A percentile compares a stretch with the other conserved stretches of the same genome.
These are phyloP conservation scores for Microbotryum silenes-acaulis DNA, from an alignment of 1,284 basidiomycete species.

Conservation along the genomic window DNA sequence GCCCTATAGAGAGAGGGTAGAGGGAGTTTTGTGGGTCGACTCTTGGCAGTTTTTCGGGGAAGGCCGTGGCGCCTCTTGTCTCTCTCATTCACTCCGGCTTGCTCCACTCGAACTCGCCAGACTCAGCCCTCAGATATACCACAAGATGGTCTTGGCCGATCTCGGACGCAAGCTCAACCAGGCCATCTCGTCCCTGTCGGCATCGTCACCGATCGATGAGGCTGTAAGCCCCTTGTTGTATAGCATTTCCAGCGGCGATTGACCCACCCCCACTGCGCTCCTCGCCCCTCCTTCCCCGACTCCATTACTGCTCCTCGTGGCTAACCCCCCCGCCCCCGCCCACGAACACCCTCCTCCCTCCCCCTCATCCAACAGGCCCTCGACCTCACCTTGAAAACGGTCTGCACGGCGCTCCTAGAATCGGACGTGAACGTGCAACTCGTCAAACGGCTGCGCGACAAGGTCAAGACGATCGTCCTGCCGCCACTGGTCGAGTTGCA, in stretches of 20 bases:
- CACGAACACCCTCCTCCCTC: constrained; percentile 17
- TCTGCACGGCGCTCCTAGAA: constrained; percentile 87
- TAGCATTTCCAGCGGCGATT: constrained; percentile 3
- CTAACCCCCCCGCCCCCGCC: constrained; percentile 4
- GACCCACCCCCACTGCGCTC: not conserved
- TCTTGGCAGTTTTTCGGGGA: too few species aligned
- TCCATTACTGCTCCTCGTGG: not conserved
- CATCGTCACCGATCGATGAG: constrained; percentile 78
- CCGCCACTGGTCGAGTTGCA: constrained; percentile 59
- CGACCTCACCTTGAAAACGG: constrained; percentile 88
- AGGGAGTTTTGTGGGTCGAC: too few species aligned
- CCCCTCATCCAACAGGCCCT: constrained; percentile 57
- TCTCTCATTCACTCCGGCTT: not conserved
- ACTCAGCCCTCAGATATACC: not conserved
- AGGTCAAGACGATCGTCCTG: constrained; percentile 82
- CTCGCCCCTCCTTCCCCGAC: not conserved
- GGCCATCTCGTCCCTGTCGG: constrained; percentile 82
- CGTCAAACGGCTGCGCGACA: constrained; percentile 74
- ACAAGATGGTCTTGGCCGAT: constrained; percentile 85
- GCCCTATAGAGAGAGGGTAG: too few species aligned
- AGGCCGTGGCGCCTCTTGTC: too few species aligned
- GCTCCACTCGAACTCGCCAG: not conserved
- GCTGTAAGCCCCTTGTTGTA: constrained; percentile 50
- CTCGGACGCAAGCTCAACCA: constrained; percentile 88
- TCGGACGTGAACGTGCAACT: constrained; percentile 98